These are phyloP conservation scores for Rugonectria rugulosa DNA, from an alignment of 2,329 filamentous ascomycete species.

Conservation along the genomic window DNA sequence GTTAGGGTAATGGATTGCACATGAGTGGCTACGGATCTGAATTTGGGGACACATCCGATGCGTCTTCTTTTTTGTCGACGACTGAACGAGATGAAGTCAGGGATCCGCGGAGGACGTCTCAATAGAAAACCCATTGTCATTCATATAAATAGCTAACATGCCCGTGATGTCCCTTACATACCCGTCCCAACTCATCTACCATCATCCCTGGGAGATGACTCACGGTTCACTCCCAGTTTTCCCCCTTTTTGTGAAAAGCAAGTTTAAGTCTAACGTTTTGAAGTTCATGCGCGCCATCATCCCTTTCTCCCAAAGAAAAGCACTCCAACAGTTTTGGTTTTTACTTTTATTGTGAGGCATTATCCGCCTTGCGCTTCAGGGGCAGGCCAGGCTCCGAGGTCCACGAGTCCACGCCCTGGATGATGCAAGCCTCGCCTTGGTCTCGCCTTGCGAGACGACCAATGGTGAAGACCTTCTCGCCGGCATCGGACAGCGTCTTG, in stretches of 20 bases:
- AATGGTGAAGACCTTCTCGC: constrained; percentile 78
- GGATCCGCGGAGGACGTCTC: neutral
- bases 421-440: constrained; percentile 45
- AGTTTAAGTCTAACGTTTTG: constrained; percentile 8
- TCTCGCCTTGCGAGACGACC: constrained; percentile 72
- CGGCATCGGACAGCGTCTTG: constrained; percentile 64
- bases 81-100: neutral
- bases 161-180: constrained; percentile 15
- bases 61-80: neutral
- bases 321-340: constrained; percentile 6
- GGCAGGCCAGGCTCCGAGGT: constrained; percentile 30
- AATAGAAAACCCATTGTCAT: constrained; percentile 22
- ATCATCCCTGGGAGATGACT: neutral
- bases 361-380: constrained; percentile 37
- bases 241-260: neutral
- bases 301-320: too few species aligned
- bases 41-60: neutral
- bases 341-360: constrained; percentile 27
- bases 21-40: neutral
- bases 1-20: neutral
- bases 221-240: neutral
- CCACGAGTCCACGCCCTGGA: constrained; percentile 47
- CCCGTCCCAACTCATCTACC: constrained; percentile 21
- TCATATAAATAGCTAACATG: constrained; percentile 21
- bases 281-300: too few species aligned